phyloP scores from a whole-genome alignment of 768 basidiomycete genomes.

The Leccinum obscurum region DNA sequence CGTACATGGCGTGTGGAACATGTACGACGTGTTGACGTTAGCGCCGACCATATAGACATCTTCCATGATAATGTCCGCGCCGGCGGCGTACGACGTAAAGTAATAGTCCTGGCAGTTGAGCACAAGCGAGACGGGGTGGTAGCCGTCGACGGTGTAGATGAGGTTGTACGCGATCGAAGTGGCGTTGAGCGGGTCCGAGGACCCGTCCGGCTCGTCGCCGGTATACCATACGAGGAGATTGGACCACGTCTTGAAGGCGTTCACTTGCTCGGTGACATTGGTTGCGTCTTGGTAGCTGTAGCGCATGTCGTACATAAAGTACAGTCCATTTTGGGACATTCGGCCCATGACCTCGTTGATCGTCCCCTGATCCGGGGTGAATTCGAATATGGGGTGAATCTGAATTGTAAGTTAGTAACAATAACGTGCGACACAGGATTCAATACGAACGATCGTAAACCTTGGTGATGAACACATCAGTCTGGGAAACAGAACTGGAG shows the following conservation, averaged over 20 bases:
- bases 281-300: constrained; percentile 61
- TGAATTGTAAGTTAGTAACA: constrained; percentile 19
- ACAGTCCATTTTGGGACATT: constrained; percentile 63
- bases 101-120: constrained; percentile 67
- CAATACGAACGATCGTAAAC: constrained; percentile 33
- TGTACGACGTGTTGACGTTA: constrained; percentile 61
- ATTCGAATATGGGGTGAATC: constrained; percentile 73
- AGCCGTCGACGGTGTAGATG: constrained; percentile 62
- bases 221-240: constrained; percentile 76
- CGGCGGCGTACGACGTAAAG: constrained; percentile 57
- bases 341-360: constrained; percentile 51
- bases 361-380: constrained; percentile 52
- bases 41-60: constrained; percentile 52
- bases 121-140: constrained; percentile 66
- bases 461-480: constrained; percentile 6
- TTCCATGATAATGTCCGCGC: constrained; percentile 69
- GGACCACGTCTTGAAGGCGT: constrained; percentile 60
- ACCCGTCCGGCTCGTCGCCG: constrained; percentile 72
- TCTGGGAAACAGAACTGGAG: not conserved
- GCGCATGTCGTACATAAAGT: constrained; percentile 85
- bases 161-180: constrained; percentile 48
- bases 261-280: constrained; percentile 64
- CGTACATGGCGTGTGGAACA: constrained; percentile 64
- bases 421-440: not conserved
- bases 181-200: constrained; percentile 62